Evolutionary conservation across 2,329 filamentous ascomycete species (phyloP), one percentile per base, ranked within the genome.

Genomic region (Colletotrichum sublineola): DNA sequence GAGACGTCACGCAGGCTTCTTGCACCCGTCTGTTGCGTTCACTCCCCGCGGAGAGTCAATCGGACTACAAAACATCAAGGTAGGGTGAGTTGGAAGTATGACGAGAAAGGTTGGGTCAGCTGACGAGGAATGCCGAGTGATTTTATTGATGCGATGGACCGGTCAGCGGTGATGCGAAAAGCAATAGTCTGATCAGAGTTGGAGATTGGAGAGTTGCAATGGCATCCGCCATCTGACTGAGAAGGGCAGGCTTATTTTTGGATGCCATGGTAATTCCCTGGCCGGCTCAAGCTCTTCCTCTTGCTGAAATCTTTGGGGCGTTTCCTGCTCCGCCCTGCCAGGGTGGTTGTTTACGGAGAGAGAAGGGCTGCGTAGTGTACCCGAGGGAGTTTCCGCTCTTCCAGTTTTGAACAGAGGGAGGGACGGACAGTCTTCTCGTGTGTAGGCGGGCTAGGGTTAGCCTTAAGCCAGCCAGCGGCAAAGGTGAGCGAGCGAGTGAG

Each of bases 1-100:
- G 60, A 68, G 66, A 58, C 69, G 69, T 72, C 69, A 68, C 68
- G 52, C 15, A 68, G 24, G 14, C 52, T 31, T 12, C n/a, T 20
- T 36, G 31, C 31, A 55, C 18, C 50, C 46, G 42, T 20, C 18
- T 46, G 44, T 46, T 15, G 52, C 53, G 24, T 8, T 31, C 44
- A 20, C 44, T 48, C 56, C 42, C 42, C 44, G 63, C 63, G 55
- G 38, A 50, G 56, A 33, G 69, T 65, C 58, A 68, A 72, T 65
- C 55, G 2, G 12, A 18, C 33, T 46, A 3, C 42, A 44, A 44
- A 3, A 20, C 42, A 20, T 20, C 15, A 44, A 6, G 15, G 42
- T 44, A 18, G 42, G 31, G 31, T 18, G 46, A 29, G 33, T 61
- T 14, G 33, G 18, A 38, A 29, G 33, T 44, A 11, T 46, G 18